Percentiles rank a stretch among this genome's conserved stretches.
These are phyloP conservation scores for Ophioceras dolichostomum DNA, from an alignment of 2,329 filamentous ascomycete species.

Conservation along the genomic window DNA sequence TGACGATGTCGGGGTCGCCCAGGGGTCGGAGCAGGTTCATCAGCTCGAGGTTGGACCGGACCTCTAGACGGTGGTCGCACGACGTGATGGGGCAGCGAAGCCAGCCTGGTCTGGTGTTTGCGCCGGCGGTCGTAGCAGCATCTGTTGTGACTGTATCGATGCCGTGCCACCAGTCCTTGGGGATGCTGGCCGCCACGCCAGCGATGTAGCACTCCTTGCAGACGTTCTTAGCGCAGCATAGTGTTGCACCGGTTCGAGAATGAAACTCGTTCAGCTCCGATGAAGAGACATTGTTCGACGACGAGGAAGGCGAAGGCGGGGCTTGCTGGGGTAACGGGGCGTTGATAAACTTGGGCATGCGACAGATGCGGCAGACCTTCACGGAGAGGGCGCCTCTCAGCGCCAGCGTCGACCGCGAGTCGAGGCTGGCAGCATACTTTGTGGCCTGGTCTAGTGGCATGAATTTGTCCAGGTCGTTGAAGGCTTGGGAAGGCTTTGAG, in stretches of 20 bases:
- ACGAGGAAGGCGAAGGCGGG: neutral
- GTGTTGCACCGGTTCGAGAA: slow-evolving; percentile 1
- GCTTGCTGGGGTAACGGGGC: neutral
- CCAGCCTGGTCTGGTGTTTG: no score
- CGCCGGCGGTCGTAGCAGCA: no score
- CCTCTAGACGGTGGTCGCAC: slow-evolving; percentile 1
- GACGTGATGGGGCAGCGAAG: slow-evolving; percentile 6
- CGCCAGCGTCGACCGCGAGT: neutral
- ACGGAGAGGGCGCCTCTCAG: neutral
- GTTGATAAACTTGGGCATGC: slow-evolving; percentile 1
- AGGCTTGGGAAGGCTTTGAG: neutral
- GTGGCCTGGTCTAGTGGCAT: neutral
- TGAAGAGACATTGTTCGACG: no score
- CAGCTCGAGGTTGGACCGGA: neutral
- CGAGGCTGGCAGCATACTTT: neutral
- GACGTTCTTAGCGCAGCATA: slow-evolving; percentile 7
- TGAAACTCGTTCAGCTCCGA: neutral
- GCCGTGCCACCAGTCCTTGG: slow-evolving; percentile 7
- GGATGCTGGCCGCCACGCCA: slow-evolving; percentile 1
- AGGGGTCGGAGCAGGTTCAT: neutral
- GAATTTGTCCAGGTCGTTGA: neutral
- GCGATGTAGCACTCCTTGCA: slow-evolving; percentile 7
- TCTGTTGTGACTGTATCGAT: no score
- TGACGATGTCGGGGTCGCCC: neutral
- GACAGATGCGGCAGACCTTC: neutral